phyloP scores from a whole-genome alignment of 257 asterid species.

The Sherardia arvensis region DNA sequence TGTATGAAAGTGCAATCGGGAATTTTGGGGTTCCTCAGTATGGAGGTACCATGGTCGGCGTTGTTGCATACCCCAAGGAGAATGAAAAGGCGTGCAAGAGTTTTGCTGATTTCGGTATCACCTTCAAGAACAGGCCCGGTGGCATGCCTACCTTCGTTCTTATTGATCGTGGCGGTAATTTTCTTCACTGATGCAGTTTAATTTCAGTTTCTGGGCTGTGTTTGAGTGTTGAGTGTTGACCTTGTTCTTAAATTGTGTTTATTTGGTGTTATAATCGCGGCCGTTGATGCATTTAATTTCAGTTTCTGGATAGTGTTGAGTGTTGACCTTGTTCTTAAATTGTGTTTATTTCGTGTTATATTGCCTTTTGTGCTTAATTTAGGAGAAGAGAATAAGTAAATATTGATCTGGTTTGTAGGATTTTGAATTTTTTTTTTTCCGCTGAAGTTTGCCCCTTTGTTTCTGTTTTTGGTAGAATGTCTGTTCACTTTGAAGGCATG shows the following conservation, averaged over 20 bases:
- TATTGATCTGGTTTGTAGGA: not conserved
- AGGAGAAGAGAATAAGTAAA: not conserved
- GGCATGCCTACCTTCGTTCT: slow-evolving; percentile 84
- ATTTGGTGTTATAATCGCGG: not conserved
- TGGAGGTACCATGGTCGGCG: slow-evolving; percentile 85
- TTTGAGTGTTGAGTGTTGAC: not conserved
- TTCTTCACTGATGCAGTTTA: slow-evolving; percentile 1
- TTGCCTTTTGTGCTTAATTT: not conserved
- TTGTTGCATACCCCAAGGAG: slow-evolving; percentile 66
- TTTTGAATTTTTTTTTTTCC: slow-evolving; percentile 1
- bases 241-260: not conserved
- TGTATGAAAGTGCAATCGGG: slow-evolving; percentile 88
- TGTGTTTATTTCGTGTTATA: not conserved
- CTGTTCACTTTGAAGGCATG: slow-evolving; percentile 83
- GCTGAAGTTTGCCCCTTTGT: no score
- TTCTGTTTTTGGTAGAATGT: slow-evolving; percentile 49
- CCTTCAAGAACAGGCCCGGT: slow-evolving; percentile 63
- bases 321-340: not conserved
- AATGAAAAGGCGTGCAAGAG: slow-evolving; percentile 63
- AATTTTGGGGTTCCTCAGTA: slow-evolving; percentile 94
- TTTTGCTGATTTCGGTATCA: slow-evolving; percentile 36
- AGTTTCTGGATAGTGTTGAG: not conserved
- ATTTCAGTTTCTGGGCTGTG: no score
- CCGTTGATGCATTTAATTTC: not conserved
- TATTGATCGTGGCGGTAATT: slow-evolving; percentile 81